phyloP scores from a whole-genome alignment of 192 early-diverging fungal species.

The Mortierella antarctica region DNA sequence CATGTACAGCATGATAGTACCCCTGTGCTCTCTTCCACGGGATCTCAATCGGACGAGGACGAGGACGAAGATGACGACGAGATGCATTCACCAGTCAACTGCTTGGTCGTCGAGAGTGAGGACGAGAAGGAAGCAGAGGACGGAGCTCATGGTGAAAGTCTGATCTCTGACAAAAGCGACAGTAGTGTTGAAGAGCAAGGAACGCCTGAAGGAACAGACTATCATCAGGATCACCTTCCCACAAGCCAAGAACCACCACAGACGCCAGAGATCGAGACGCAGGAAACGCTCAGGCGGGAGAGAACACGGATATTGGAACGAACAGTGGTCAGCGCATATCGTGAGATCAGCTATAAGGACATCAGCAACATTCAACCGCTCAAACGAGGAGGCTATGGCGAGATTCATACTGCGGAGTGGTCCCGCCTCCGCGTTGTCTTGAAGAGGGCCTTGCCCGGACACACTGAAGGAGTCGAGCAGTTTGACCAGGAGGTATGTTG shows the following conservation, averaged over 20 bases:
- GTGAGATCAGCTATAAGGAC: constrained; percentile 38
- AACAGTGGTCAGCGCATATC: constrained; percentile 17
- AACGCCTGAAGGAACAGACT: background rate
- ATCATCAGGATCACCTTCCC: background rate
- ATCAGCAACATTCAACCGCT: constrained; percentile 37
- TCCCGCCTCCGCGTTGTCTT: constrained; percentile 42
- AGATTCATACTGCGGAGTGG: constrained; percentile 50
- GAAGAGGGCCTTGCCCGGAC: constrained; percentile 29
- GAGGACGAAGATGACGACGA: constrained; percentile 27
- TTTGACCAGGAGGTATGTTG: constrained; percentile 45
- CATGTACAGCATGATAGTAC: constrained; percentile 26
- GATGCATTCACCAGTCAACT: constrained; percentile 13
- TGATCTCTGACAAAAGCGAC: background rate
- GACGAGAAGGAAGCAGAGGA: constrained; percentile 2
- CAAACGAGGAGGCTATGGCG: constrained; percentile 43
- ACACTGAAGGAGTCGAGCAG: constrained; percentile 28
- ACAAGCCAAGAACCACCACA: background rate
- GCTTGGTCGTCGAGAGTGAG: constrained; percentile 14
- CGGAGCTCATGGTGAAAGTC: background rate
- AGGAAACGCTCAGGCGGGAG: constrained; percentile 41
- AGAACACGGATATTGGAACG: constrained; percentile 39
- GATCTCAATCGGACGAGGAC: constrained; percentile 32
- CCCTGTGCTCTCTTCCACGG: constrained; percentile 30
- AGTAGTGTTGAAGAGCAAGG: background rate
- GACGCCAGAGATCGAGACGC: constrained; percentile 26